Conservation (phyloP, 208 protist species). For the Acanthamoeba polyphaga region DNA sequence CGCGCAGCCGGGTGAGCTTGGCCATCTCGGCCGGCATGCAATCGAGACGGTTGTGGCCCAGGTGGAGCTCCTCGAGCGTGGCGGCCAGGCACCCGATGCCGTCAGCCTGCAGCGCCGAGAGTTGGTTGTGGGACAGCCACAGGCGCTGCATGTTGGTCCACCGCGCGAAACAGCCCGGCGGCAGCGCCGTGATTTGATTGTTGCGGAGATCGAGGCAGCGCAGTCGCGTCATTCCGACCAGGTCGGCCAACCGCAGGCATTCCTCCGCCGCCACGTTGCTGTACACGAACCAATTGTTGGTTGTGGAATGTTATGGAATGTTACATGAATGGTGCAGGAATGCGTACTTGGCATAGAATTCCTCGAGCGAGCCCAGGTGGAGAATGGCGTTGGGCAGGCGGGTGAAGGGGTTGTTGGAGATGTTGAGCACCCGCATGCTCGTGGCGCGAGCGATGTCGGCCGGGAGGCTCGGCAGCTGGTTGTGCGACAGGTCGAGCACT, state of each 20-base stretch:
- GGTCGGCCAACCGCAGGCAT: neutral
- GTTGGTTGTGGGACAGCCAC: neutral
- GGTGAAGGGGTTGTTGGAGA: conserved; percentile 5
- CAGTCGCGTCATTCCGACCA: neutral
- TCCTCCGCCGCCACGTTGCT: too few species aligned
- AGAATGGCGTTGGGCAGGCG: conserved; percentile 5
- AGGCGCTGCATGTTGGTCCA: neutral
- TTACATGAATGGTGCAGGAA: neutral
- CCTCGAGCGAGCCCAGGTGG: neutral
- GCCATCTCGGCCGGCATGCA: conserved; percentile 18
- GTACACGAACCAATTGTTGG: too few species aligned
- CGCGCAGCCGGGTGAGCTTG: neutral
- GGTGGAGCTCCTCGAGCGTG: conserved; percentile 20
- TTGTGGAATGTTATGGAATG: neutral
- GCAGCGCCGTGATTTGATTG: neutral
- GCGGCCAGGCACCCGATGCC: neutral
- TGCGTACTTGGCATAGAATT: conserved; percentile 1
- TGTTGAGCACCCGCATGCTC: neutral
- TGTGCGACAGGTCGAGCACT: conserved; percentile 27
- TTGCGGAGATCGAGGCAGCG: neutral
- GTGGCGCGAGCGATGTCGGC: neutral
- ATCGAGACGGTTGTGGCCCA: neutral
- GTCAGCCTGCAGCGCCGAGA: neutral
- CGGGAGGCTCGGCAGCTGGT: neutral
- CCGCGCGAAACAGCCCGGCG: neutral